Percentiles rank a stretch among this genome's conserved stretches.
Conservation (phyloP, 108 stramenopile species). For the Pseudonitzschia delicatissima region DNA sequence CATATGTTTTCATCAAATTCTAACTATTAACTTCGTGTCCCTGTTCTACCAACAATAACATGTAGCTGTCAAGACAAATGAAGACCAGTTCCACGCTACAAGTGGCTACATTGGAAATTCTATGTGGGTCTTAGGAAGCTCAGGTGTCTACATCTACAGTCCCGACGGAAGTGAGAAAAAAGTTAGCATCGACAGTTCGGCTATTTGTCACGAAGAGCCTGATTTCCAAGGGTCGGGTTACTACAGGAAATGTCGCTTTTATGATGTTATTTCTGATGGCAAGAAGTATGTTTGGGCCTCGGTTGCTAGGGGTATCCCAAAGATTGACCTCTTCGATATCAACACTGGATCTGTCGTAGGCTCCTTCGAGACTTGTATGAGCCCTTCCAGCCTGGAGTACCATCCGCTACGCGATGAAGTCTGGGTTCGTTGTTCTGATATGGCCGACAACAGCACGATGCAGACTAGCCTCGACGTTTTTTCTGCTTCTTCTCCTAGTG, state of each 20-base stretch:
- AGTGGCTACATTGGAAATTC: slow-evolving; percentile 3
- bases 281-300: slow-evolving; percentile 25
- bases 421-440: slow-evolving; percentile 26
- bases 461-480: slow-evolving; percentile 17
- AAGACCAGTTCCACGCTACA: background rate
- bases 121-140: slow-evolving; percentile 18
- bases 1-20: background rate
- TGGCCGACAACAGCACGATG: slow-evolving; percentile 3
- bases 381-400: slow-evolving; percentile 24
- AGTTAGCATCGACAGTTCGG: background rate
- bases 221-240: background rate
- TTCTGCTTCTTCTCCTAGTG: slow-evolving; percentile 11
- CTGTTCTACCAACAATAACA: background rate
- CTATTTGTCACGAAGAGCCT: background rate
- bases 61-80: background rate
- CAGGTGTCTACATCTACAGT: slow-evolving; percentile 7
- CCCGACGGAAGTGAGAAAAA: slow-evolving; percentile 6
- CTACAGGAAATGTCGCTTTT: slow-evolving; percentile 5
- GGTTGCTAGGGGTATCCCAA: background rate
- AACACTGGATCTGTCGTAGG: slow-evolving; percentile 19
- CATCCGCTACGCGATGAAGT: slow-evolving; percentile 33
- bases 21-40: too few species aligned
- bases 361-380: slow-evolving; percentile 20
- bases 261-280: slow-evolving; percentile 24
- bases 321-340: slow-evolving; percentile 25